Evolutionary conservation across 2,329 filamentous ascomycete species (phyloP).

Genomic region (Simplicillium sp.): DNA sequence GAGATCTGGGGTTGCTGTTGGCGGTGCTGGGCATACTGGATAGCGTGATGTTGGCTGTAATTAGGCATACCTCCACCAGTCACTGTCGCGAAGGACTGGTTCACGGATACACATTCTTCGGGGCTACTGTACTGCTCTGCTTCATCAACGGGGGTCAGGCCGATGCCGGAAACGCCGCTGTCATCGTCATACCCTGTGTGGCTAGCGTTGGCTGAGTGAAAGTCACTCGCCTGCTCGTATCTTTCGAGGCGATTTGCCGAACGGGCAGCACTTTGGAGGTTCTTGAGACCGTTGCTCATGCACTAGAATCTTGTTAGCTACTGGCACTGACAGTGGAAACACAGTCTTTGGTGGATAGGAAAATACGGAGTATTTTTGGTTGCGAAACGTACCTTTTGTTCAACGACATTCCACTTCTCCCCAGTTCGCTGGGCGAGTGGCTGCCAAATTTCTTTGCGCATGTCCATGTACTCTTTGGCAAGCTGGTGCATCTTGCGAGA

Average conservation of each 20-base stretch:
- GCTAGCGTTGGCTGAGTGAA: slow-evolving; percentile 13
- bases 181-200: slow-evolving; percentile 54
- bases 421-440: slow-evolving; percentile 62
- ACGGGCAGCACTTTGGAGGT: slow-evolving; percentile 61
- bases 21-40: slow-evolving; percentile 11
- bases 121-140: slow-evolving; percentile 47
- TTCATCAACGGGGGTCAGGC: slow-evolving; percentile 49
- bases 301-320: slow-evolving; percentile 40
- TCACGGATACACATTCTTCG: slow-evolving; percentile 35
- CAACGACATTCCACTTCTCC: slow-evolving; percentile 71
- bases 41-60: slow-evolving; percentile 17
- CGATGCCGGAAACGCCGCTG: slow-evolving; percentile 57
- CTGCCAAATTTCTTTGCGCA: slow-evolving; percentile 75
- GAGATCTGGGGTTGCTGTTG: too few species aligned
- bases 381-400: slow-evolving; percentile 43
- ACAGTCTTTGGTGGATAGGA: not conserved
- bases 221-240: slow-evolving; percentile 17
- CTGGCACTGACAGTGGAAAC: not conserved
- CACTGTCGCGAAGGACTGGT: slow-evolving; percentile 31
- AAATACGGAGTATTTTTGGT: not conserved
- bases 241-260: slow-evolving; percentile 57
- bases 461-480: slow-evolving; percentile 68
- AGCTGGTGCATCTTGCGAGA: slow-evolving; percentile 63
- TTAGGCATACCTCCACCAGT: slow-evolving; percentile 17
- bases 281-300: slow-evolving; percentile 77